Base-by-base conservation (phyloP, 768 basidiomycete genomes). In the Trametes maxima region DNA sequence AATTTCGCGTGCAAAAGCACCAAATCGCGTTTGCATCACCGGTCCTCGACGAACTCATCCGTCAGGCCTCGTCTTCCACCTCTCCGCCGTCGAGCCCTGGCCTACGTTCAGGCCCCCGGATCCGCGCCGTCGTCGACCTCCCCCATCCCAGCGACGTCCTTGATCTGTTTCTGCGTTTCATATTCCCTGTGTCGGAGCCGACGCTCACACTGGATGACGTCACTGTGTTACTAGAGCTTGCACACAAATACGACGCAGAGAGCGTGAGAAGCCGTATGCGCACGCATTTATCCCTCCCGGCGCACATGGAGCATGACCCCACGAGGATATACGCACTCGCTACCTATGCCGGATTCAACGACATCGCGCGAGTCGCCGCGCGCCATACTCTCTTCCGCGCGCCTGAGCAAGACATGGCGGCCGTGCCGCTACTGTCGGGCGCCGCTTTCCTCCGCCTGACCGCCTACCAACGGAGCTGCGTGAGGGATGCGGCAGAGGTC, bases 91-190 rank as follows among this genome's bases (percentile, higher is more conserved):
- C 48, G n/a, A 24, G 49, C 39, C 16, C 47, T 1, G 25, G 22
- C 46, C 4, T 14, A 7, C 2, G 47, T n/a, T 49, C 47, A 16
- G 24, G 45, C 3, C 42, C 35, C 43, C 50, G 36, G 14, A 17
- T 6, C 11, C 50, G 58, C 7, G 58, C 42, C 1, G 16, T 46
- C 33, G 22, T 67, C 54, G 14, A 33, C 13, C 37, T 67, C 16
- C 21, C 60, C 13, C 53, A 63, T n/a, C 22, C 42, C 14, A 54
- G 54, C 46, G 54, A 44, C 12, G 63, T 47, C n/a, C 58, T 69
- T 28, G 68, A 67, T 51, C 35, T 51, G 8, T 59, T 69, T 35
- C 62, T 69, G 1, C 64, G 64, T 25, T 53, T 65, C 58, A 42
- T 60, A 17, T 69, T 67, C 24, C 66, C 68, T 2, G 52, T 63